Evolutionary conservation across 441 rosid species (phyloP), one percentile per base, ranked within the genome.

Genomic region (Gossypium lobatum): DNA sequence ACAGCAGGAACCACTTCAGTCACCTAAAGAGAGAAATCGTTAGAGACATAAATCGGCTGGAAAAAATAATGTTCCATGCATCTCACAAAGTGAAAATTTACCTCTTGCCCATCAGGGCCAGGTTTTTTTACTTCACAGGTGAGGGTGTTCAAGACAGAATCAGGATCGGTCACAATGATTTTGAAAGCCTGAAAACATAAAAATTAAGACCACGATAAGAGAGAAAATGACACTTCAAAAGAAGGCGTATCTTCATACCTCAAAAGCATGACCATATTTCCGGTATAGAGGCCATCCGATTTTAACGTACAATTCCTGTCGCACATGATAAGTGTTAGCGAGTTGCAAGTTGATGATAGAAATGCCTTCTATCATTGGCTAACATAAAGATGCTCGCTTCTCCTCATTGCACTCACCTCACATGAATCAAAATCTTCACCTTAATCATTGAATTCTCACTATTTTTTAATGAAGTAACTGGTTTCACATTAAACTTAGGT

Each of bases 231-330:
- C 4, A 13, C 59, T 70, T 11, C 57, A 61, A 76, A 79, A 48
- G 17, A 67, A 37, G 66, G 25, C 25, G 16, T 34, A 73, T 53
- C 25, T 13, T 71, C 87, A 84, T 79, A 91, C 99, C 95, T 93
- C 99, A 84, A 93, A 95, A 42, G 98, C 99, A 83, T 93, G 99
- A 20, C 97, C 97, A 75, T 93, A 88, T 77, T 88, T 93, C 65
- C 97, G 89, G 77, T 95, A 95, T 80, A 95, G 81, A 73, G 99
- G 99, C 99, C 98, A 93, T 66, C 91, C 95, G 59, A 96, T 88
- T 78, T 88, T 77, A 73, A 88, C 68, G 73, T 96, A 96, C 78
- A 96, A 75, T 59, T 93, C 98, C 99, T 95, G 89, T n/a, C 48
- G 26, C 54, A 25, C 54, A 28, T 14, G 64, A 75, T 58, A 28